phyloP scores from a whole-genome alignment of 805 yeast genomes.

The Candida anglica region DNA sequence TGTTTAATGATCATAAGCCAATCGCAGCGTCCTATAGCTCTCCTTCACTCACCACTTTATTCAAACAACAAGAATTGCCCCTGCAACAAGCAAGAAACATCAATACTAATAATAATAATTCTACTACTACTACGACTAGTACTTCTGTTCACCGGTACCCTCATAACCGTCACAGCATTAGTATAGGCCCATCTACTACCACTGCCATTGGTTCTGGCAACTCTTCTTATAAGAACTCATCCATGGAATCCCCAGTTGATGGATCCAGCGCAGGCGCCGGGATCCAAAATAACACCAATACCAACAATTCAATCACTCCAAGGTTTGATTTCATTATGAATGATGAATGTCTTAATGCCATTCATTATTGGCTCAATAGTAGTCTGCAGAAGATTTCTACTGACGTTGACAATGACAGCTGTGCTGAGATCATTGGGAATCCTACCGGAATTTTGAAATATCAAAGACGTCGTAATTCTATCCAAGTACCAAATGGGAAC shows the following conservation, averaged over 20 bases:
- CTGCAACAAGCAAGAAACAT: not conserved
- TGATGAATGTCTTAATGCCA: constrained; percentile 38
- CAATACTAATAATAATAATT: not conserved
- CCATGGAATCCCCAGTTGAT: not conserved
- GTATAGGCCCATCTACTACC: not conserved
- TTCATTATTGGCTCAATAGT: constrained; percentile 30
- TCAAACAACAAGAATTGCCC: constrained; percentile 3
- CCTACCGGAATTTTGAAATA: constrained; percentile 28
- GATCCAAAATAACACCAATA: not conserved
- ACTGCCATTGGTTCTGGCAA: not conserved
- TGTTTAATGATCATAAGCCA: not conserved
- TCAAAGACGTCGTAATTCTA: constrained; percentile 18
- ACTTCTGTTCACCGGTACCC: too few relatives aligned
- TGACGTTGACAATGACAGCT: constrained; percentile 6
- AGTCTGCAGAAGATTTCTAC: constrained; percentile 12
- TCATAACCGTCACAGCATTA: too few relatives aligned
- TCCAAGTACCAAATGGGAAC: constrained; percentile 12
- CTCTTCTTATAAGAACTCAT: not conserved
- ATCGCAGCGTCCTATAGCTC: constrained; percentile 4
- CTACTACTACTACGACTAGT: not conserved
- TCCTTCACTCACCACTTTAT: constrained; percentile 10
- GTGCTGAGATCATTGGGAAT: constrained; percentile 17
- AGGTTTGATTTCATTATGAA: constrained; percentile 27
- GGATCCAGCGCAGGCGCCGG: not conserved
- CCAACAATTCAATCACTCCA: constrained; percentile 5